A percentile compares a stretch with the other conserved stretches of the same genome.
Conservation (phyloP, 2,329 filamentous ascomycete genomes). For the Paecilomyces sp. region DNA sequence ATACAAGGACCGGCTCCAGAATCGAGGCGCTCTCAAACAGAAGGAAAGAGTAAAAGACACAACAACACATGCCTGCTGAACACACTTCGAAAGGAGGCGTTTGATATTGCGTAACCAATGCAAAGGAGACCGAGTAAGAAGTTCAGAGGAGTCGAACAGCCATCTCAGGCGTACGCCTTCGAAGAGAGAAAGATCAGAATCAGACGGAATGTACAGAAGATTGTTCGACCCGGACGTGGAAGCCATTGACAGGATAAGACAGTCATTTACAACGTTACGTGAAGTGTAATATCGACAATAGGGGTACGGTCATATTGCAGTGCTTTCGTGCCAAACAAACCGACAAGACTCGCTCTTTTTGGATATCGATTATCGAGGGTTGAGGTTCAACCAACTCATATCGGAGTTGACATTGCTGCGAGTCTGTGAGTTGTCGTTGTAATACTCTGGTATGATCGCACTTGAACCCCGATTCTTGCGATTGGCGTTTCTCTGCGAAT, state of each 20-base stretch:
- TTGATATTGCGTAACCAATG: background rate
- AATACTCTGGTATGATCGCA: slow-evolving; percentile 22
- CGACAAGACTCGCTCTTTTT: background rate
- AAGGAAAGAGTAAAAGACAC: background rate
- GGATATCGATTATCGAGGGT: slow-evolving; percentile 8
- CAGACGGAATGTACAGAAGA: background rate
- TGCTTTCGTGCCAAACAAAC: background rate
- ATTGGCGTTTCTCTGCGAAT: slow-evolving; percentile 8
- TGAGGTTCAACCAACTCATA: slow-evolving; percentile 39
- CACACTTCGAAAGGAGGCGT: background rate
- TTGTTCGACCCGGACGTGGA: background rate
- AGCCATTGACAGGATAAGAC: background rate
- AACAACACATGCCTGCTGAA: background rate
- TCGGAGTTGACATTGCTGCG: slow-evolving; percentile 27
- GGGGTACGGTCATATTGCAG: background rate
- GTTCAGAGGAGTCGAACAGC: background rate
- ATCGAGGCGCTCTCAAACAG: too few relatives aligned
- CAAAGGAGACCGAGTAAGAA: background rate
- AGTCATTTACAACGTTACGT: background rate
- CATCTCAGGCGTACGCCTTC: background rate
- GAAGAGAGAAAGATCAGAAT: background rate
- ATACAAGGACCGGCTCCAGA: background rate
- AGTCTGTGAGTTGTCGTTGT: slow-evolving; percentile 15
- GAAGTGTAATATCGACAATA: background rate
- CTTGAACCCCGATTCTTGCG: slow-evolving; percentile 21